Evolutionary conservation across 768 basidiomycete genomes (phyloP).

Genomic region (Phallus indusiatus): DNA sequence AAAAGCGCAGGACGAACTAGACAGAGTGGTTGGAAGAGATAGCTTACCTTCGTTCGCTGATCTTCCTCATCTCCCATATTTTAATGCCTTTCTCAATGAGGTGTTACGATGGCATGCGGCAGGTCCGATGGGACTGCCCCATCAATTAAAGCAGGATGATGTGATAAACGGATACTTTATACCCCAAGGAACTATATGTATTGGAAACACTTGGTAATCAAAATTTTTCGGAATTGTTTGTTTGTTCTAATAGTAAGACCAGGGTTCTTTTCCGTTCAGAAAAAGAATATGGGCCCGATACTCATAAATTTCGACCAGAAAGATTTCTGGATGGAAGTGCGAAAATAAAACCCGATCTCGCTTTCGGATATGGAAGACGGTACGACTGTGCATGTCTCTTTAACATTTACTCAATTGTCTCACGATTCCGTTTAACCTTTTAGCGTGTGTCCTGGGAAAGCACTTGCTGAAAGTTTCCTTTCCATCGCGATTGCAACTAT

Average conservation of each 20-base stretch:
- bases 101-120: constrained; percentile 18
- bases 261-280: constrained; percentile 22
- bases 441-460: constrained; percentile 29
- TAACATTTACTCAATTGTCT: neutral
- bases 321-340: constrained; percentile 18
- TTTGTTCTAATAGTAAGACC: neutral
- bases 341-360: constrained; percentile 3
- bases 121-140: constrained; percentile 17
- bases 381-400: neutral
- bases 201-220: constrained; percentile 10
- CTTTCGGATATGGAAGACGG: constrained; percentile 6
- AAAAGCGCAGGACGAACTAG: constrained; percentile 12
- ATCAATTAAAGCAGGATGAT: constrained; percentile 21
- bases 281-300: constrained; percentile 20
- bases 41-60: constrained; percentile 18
- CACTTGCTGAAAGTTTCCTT: constrained; percentile 18
- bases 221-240: neutral
- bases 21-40: constrained; percentile 12
- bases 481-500: constrained; percentile 16
- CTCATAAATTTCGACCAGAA: constrained; percentile 23
- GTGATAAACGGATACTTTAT: constrained; percentile 23
- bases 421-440: neutral
- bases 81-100: constrained; percentile 19
- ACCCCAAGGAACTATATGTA: constrained; percentile 18
- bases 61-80: constrained; percentile 18